Base-by-base conservation (phyloP, 2,329 filamentous ascomycete species). In the Raffaelea albimanens region DNA sequence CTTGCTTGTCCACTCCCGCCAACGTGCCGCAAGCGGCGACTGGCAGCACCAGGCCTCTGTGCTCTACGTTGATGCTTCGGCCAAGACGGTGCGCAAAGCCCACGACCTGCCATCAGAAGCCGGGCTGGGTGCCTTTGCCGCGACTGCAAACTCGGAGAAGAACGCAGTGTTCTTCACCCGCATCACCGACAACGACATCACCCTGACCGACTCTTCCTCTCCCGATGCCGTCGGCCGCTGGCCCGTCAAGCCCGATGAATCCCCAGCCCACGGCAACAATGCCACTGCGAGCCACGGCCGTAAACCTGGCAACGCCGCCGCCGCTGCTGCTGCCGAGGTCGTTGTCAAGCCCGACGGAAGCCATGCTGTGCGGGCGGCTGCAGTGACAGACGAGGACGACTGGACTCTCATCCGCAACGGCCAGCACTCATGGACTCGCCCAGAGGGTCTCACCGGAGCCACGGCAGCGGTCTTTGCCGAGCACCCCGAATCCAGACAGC, bases 121-220 rank as follows among this genome's bases (percentile, higher is more conserved):
- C 21, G 87, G 85, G 1, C 71, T 70, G 38, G 89, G 88, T 21
- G 80, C 84, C 1, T 87, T 96, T 60, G 85, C 91, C 0, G 40
- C 43, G 11, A 85, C 89, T 0, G 83, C 80, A 1, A 93, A 84
- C 65, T 86, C 82, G 2, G 76, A 79, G 38, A 85, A 83, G 50
- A 81, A 85, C 19, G 90, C 93, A 57, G 83, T 95, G 8, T 96
- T 88, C 68, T 95, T 97, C 62, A 90, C 86, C 2, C 81, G 90
- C 50, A 73, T 93, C 51, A 89, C 87, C 0, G 71, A 81, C 31
- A 79, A 84, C 9, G 87, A 95, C 59, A 72, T 88, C 2, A 71
- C 76, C 25, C 71, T 95, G 22, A 74, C 87, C 5, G 87, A 87
- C 2, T 94, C 89, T 0, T 72, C 72, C 23, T 93, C 87, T 1